Conservation (phyloP, 305 asterid species). For the Rubia balearica region DNA sequence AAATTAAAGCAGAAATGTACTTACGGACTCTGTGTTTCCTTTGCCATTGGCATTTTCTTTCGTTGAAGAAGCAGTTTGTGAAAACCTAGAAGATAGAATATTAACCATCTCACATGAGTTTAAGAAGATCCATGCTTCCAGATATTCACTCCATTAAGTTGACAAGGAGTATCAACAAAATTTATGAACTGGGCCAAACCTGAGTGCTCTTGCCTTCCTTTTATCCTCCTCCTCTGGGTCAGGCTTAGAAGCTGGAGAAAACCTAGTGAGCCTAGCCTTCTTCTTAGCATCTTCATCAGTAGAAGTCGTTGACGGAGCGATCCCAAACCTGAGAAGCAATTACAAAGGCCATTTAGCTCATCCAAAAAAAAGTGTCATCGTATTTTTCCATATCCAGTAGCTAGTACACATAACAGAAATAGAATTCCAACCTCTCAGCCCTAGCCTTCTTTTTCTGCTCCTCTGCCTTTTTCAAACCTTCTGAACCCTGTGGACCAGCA, state of each 20-base stretch:
- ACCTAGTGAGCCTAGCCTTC: slow-evolving; percentile 46
- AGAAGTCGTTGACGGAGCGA: slow-evolving; percentile 18
- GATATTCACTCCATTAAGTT: background rate
- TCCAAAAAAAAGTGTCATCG: background rate
- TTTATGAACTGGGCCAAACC: slow-evolving; percentile 12
- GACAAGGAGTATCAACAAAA: background rate
- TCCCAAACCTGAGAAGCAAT: slow-evolving; percentile 23
- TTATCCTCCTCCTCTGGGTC: slow-evolving; percentile 62
- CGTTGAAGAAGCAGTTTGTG: slow-evolving; percentile 24
- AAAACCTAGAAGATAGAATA: slow-evolving; percentile 20
- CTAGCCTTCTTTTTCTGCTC: slow-evolving; percentile 33
- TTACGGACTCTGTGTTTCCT: slow-evolving; percentile 30
- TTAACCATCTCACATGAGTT: slow-evolving; percentile 3
- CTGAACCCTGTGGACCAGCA: slow-evolving; percentile 17
- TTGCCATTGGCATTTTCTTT: slow-evolving; percentile 17
- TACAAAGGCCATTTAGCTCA: background rate
- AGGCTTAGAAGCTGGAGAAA: slow-evolving; percentile 37
- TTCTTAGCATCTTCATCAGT: slow-evolving; percentile 32
- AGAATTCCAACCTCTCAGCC: slow-evolving; percentile 27
- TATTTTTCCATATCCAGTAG: background rate
- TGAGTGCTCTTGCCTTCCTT: slow-evolving; percentile 51
- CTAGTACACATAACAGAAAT: background rate
- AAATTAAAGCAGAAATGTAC: slow-evolving; percentile 2
- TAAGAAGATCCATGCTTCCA: background rate
- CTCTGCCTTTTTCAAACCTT: slow-evolving; percentile 21